Base-by-base conservation (phyloP, 345 rosid species). In the Turnera subulata region DNA sequence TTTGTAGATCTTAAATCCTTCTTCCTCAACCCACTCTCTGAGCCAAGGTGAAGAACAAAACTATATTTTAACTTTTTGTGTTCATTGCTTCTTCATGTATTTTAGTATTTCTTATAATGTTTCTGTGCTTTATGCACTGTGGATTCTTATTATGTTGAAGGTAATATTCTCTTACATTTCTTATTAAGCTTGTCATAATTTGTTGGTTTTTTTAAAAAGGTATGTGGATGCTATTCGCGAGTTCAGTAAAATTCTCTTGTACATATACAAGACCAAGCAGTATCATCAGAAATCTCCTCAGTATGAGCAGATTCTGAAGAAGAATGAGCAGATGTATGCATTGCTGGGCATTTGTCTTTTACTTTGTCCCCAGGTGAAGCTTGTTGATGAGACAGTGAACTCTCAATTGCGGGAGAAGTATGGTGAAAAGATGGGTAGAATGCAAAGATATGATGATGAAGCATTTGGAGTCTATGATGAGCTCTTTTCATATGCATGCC, bases 261-360 rank as follows among this genome's bases (percentile, higher is more conserved):
- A 93, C 78, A 89, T 93, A 56, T 89, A 78, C 82, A 89, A 89
- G 84, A 83, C 96, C 19, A 89, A 93, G 80, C 99, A 85, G 54
- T 89, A 78, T 71, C 97, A 93, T 61, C 87, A 89, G 70, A 85
- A 89, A 62, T 89, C 97, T 24, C 73, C 96, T 16, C 99, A 93
- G 64, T 89, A 93, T 61, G 97, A 89, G 76, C 99, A 87, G 67
- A 80, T 93, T 61, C 78, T 93, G 47, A 93, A 93, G 81, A 93
- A 93, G 83, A 93, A 93, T 63, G 99, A 93, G 73, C 99, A 93
- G 74, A 93, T 93, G 96, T 93, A 89, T 82, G 99, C 97, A 42
- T 72, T 89, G 67, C 78, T 93, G 59, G 96, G 92, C 0, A 78
- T 89, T 68, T 73, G 78, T 63, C 92, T 89, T 53, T 89, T 95